Base-by-base conservation (phyloP, 768 basidiomycete species). In the Dioszegia crocea region DNA sequence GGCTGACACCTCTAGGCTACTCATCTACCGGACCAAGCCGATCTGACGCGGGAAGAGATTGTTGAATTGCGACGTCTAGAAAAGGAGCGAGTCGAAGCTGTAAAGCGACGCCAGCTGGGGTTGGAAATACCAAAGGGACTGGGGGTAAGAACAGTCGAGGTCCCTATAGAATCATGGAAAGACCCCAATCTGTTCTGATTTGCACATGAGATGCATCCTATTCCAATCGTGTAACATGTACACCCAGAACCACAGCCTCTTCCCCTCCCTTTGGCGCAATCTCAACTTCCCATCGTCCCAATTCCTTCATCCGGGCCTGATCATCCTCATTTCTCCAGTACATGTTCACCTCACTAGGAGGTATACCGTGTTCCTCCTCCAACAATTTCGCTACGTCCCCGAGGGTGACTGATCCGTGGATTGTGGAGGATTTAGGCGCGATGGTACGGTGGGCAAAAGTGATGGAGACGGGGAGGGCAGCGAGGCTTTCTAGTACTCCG, bases 61-160 rank as follows among this genome's bases (percentile, higher is more conserved):
- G 78, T 84, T 80, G 90, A 92, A 60, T 77, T 96, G 49, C 81
- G 91, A 30, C 83, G 82, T 63, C 86, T 94, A 0, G 90, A 94
- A 74, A 84, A 87, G 63, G 91, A 96, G 73, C 83, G 92, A 46
- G 80, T 84, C 21, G 87, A 92, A 82, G 87, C 90, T 40, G 67
- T 57, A 4, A 67, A 71, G 50, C 29, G 70, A n/a, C 64, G 67
- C 21, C 55, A 67, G 49, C 52, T 76, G 57, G 74, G 74, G 1
- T 39, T 76, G 39, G 63, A 66, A n/a, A 65, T 74, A n/a, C 63
- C 68, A 16, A 65, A 62, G 53, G 63, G 67, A 48, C 48, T 76
- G 47, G 74, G 74, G 2, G 72, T 76, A 2, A 57, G 74, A 48
- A 69, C 63, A 41, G 70, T 74, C 44, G 67, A 71, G 55, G 39